A percentile compares a stretch with the other conserved stretches of the same genome.
These are phyloP conservation scores for Cairneyella variabilis DNA, from an alignment of 495 filamentous ascomycete genomes.

Conservation along the genomic window DNA sequence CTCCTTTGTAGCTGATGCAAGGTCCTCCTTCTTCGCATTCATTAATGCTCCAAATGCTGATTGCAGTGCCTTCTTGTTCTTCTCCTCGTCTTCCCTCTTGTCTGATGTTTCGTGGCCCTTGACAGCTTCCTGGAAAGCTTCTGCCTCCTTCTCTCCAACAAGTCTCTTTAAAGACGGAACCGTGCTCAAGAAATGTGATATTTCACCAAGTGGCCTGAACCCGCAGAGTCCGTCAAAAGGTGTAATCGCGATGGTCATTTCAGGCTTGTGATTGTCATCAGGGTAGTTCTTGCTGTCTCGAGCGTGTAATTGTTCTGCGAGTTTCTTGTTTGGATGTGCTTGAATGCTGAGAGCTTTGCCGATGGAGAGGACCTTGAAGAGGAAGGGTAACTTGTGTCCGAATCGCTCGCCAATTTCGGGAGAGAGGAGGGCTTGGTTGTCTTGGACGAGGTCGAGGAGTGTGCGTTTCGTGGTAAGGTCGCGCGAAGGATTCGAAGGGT, in stretches of 20 bases:
- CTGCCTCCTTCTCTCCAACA: slow-evolving; percentile 65
- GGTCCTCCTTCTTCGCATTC: slow-evolving; percentile 62
- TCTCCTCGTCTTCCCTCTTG: slow-evolving; percentile 46
- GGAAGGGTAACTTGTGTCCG: slow-evolving; percentile 80
- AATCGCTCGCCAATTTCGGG: slow-evolving; percentile 65
- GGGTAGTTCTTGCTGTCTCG: slow-evolving; percentile 92
- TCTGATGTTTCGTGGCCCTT: slow-evolving; percentile 61
- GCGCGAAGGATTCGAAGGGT: slow-evolving; percentile 90
- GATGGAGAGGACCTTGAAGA: slow-evolving; percentile 96
- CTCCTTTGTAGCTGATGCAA: slow-evolving; percentile 59
- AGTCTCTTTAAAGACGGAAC: slow-evolving; percentile 71
- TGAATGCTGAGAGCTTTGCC: slow-evolving; percentile 94
- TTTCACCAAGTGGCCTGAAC: slow-evolving; percentile 84
- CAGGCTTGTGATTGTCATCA: slow-evolving; percentile 98
- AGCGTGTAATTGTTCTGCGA: slow-evolving; percentile 83
- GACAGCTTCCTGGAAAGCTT: slow-evolving; percentile 64
- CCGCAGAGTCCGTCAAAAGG: slow-evolving; percentile 95
- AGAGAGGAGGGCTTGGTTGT: slow-evolving; percentile 80
- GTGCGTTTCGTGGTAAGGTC: slow-evolving; percentile 81
- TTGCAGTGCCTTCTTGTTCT: slow-evolving; percentile 79
- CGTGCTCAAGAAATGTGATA: slow-evolving; percentile 76
- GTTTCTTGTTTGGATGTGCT: slow-evolving; percentile 96
- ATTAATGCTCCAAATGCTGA: slow-evolving; percentile 73
- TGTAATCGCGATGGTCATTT: slow-evolving; percentile 97
- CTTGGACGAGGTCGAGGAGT: slow-evolving; percentile 83